phyloP scores from a whole-genome alignment of 1,284 basidiomycete genomes.

The Ustilago tritici region DNA sequence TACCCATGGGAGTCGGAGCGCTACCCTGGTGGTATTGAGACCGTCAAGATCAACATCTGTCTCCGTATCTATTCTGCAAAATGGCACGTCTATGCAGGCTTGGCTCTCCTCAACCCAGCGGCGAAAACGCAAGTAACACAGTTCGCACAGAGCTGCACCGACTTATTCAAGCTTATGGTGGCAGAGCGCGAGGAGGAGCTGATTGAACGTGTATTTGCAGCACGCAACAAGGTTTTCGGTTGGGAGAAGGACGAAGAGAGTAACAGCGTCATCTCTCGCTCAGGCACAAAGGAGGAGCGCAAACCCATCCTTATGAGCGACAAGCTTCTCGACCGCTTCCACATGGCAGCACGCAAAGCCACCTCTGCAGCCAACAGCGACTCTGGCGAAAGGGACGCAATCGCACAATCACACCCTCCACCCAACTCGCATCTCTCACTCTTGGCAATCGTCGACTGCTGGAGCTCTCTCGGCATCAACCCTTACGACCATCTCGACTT shows the following conservation, averaged over 20 bases:
- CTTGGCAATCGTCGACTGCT: constrained; percentile 99
- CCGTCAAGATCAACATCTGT: constrained; percentile 95
- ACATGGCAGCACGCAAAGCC: constrained; percentile 75
- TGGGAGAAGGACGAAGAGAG: constrained; percentile 65
- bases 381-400: constrained; percentile 24
- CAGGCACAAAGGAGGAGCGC: constrained; percentile 60
- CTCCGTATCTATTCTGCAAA: constrained; percentile 92
- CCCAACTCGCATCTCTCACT: constrained; percentile 93
- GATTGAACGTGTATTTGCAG: constrained; percentile 79
- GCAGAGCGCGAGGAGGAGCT: constrained; percentile 76
- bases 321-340: constrained; percentile 88
- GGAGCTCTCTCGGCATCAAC: constrained; percentile 86
- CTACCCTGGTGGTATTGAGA: constrained; percentile 98
- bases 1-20: constrained; percentile 95
- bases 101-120: constrained; percentile 95
- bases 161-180: constrained; percentile 96
- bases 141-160: constrained; percentile 85
- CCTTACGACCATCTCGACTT: constrained; percentile 92
- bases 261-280: constrained; percentile 48
- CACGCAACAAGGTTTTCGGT: constrained; percentile 83
- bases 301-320: constrained; percentile 87
- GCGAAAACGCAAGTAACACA: constrained; percentile 88
- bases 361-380: constrained; percentile 15
- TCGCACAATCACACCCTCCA: constrained; percentile 35
- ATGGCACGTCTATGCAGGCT: constrained; percentile 99